Evolutionary conservation across 305 asterid genomes (phyloP), one percentile per base, ranked within the genome.

Genomic region (Vinca major): DNA sequence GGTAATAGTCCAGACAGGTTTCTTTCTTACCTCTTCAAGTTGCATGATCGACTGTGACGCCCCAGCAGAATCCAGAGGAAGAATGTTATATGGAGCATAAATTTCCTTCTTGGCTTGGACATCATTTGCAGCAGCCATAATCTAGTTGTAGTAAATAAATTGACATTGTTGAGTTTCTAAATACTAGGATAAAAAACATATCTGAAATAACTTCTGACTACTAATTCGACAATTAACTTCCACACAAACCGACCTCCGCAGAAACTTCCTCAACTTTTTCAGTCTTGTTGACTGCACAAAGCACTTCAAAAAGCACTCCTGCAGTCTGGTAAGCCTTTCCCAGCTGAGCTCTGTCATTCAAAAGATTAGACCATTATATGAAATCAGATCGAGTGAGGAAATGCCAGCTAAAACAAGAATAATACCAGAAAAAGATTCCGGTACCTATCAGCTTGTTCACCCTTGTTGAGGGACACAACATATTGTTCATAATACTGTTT

Each of bases 311-410:
- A 62, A 94, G 92, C 78, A 91, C 96, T 60, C 96, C 98, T 14
- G 99, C 98, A 68, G 97, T 88, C 86, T 89, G 96, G 79, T 94
- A 94, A 73, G 99, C 99, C 82, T 94, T 94, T 57, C 95, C 98
- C 74, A 94, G 98, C 85, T 88, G 89, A 79, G 97, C 96, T 80
- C 99, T 94, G 88, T 78, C 41, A 55, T 68, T 47, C 55, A 26
- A 76, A 70, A 63, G 6, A 50, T 13, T 48, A 20, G 37, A 41
- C 37, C 26, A 64, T 33, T 7, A 50, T 17, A 54, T 9, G 1
- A n/a, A 69, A 21, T 26, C 17, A 60, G 56, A 64, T 13, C 33
- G 14, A 56, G 44, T 9, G 17, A 6, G 17, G 57, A 12, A 4
- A 37, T 37, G 21, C 36, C n/a, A 19, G 54, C 65, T 3, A 33